Percentiles rank a stretch among this genome's conserved stretches.
These are phyloP conservation scores for Magnaporthiopsis rhizophila DNA, from an alignment of 2,329 filamentous ascomycete species.

Conservation along the genomic window DNA sequence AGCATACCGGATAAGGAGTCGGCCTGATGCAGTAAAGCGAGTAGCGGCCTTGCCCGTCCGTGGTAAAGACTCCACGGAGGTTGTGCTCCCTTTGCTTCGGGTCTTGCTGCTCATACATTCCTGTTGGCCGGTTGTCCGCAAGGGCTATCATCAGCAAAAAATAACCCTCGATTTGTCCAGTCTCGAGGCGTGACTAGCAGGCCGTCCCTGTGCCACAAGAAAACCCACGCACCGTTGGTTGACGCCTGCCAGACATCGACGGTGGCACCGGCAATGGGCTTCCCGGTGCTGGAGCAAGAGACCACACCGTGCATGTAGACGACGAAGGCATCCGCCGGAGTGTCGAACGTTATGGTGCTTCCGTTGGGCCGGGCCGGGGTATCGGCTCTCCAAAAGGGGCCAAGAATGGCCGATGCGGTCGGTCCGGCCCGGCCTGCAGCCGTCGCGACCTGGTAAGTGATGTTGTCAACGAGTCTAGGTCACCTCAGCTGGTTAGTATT, in stretches of 20 bases:
- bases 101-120: slow-evolving; percentile 66
- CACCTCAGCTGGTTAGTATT: background rate
- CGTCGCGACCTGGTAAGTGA: slow-evolving; percentile 49
- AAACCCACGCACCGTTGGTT: slow-evolving; percentile 35
- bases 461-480: slow-evolving; percentile 47
- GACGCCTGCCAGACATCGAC: slow-evolving; percentile 58
- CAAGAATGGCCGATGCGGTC: slow-evolving; percentile 49
- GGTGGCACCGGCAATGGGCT: slow-evolving; percentile 45
- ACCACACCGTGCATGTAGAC: slow-evolving; percentile 45
- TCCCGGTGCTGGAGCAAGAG: slow-evolving; percentile 33
- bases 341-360: slow-evolving; percentile 39
- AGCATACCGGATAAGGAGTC: slow-evolving; percentile 40
- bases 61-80: slow-evolving; percentile 14
- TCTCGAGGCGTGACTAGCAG: background rate
- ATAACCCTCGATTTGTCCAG: background rate
- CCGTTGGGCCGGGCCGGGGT: slow-evolving; percentile 51
- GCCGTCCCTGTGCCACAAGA: background rate
- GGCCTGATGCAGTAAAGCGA: slow-evolving; percentile 52
- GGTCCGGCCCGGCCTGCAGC: slow-evolving; percentile 27
- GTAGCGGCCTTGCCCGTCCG: slow-evolving; percentile 52
- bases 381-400: slow-evolving; percentile 59
- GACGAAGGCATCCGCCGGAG: slow-evolving; percentile 30
- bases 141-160: background rate
- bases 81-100: slow-evolving; percentile 16
- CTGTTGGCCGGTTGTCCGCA: slow-evolving; percentile 13